Evolutionary conservation across 345 rosid species (phyloP).

Genomic region (Aegle marmelos): DNA sequence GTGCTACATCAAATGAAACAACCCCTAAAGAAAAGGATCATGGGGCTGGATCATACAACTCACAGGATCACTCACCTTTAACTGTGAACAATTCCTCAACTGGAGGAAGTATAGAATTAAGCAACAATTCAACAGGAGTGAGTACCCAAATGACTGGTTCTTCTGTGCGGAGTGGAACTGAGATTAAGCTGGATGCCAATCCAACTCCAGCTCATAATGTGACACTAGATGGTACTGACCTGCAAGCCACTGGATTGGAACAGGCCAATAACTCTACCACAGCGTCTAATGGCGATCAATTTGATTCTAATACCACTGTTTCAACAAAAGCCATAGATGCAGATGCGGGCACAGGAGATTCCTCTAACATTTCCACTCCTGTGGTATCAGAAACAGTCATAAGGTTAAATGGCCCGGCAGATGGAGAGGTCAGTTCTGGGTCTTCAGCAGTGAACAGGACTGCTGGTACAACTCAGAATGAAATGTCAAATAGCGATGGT

Average conservation of each 20-base stretch:
- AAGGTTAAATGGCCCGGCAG: conserved; percentile 35
- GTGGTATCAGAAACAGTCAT: conserved; percentile 18
- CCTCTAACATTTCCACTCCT: conserved; percentile 26
- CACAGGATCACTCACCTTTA: conserved; percentile 14
- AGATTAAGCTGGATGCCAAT: conserved; percentile 3
- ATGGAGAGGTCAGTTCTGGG: conserved; percentile 28
- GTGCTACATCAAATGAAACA: conserved; percentile 16
- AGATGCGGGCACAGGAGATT: conserved; percentile 23
- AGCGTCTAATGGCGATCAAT: conserved; percentile 13
- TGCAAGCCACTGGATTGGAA: conserved; percentile 22
- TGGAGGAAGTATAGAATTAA: conserved; percentile 31
- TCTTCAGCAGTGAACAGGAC: conserved; percentile 26
- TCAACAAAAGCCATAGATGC: conserved; percentile 24
- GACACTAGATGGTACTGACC: conserved; percentile 25
- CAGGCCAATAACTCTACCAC: conserved; percentile 15
- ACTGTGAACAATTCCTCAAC: conserved; percentile 20
- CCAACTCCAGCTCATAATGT: conserved; percentile 25
- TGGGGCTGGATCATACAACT: conserved; percentile 12
- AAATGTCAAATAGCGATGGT: conserved; percentile 9
- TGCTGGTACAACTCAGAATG: conserved; percentile 23
- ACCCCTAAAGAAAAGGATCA: conserved; percentile 31
- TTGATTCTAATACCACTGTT: conserved; percentile 25
- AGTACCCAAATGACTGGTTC: conserved; percentile 26
- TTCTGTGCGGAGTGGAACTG: conserved; percentile 37
- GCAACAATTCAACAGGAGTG: conserved; percentile 20